Base-by-base conservation (phyloP, 148 eudicot genomes). In the Salicornia ramosissima region DNA sequence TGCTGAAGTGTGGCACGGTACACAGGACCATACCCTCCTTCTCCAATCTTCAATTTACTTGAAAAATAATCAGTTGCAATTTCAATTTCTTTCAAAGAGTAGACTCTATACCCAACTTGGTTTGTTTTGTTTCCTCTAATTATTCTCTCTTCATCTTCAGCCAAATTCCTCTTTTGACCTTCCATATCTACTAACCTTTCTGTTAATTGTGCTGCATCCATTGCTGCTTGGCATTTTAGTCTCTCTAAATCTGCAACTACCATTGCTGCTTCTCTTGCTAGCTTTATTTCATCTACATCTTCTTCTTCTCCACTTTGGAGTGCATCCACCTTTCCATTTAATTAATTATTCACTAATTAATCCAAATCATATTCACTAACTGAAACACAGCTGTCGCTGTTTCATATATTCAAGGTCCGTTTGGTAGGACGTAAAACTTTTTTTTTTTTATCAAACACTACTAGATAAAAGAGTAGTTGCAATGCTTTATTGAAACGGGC, bases 21-120 rank as follows among this genome's bases (percentile, higher is more conserved):
- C 33, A 92, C 97, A 50, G 96, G 97, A 72, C 97, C 97, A 74
- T 90, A 92, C 47, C 93, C 96, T 28, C 97, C 97, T 81, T 89
- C 97, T 42, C 97, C 97, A 68, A 92, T 77, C 83, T 89, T 86
- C 40, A 71, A 60, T 21, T 96, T 74, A 13, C 45, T 54, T 11
- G 85, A 72, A 79, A 89, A 92, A 59, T 82, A 52, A 50, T 86
- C 50, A 10, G 97, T 92, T 59, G 91, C 93, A 18, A 15, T 15
- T 76, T 87, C 89, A 51, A 92, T 85, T 54, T 92, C 96, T 63
- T 88, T 80, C 55, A 86, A 81, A 11, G 81, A 63, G 71, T 89
- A 92, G 34, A 71, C 81, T 60, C 83, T 81, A 54, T 85, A 85
- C 22, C 63, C 40, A 40, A 83, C 13, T 3, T 50, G 24, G 12